phyloP scores from a whole-genome alignment of 164 flowering plant genomes.

The Nelumbo lutea region DNA sequence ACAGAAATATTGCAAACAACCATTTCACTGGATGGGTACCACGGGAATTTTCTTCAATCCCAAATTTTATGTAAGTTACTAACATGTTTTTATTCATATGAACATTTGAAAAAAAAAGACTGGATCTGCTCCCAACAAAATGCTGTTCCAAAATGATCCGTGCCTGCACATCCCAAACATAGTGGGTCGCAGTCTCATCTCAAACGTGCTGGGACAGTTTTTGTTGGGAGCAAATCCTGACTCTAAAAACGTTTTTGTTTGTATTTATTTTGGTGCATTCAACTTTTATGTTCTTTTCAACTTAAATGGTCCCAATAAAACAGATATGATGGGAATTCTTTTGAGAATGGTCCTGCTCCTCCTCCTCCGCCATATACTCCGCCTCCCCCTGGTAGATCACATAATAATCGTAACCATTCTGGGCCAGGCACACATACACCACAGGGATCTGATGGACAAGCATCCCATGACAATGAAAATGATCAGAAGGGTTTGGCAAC shows the following conservation, averaged over 20 bases:
- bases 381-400: slow-evolving; percentile 66
- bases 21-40: slow-evolving; percentile 92
- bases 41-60: slow-evolving; percentile 53
- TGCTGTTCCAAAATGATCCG: no score
- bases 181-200: no score
- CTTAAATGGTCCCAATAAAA: slow-evolving; percentile 11
- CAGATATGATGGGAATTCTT: slow-evolving; percentile 84
- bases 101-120: no score
- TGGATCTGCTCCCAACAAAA: no score
- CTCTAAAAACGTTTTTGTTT: no score
- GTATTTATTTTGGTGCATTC: slow-evolving; percentile 1
- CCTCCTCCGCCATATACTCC: slow-evolving; percentile 79
- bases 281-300: slow-evolving; percentile 11
- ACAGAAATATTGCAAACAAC: slow-evolving; percentile 87
- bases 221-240: no score
- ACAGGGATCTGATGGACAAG: slow-evolving; percentile 24
- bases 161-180: no score
- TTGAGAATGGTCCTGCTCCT: slow-evolving; percentile 85
- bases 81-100: neutral
- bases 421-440: slow-evolving; percentile 30
- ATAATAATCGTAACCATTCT: slow-evolving; percentile 31
- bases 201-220: no score
- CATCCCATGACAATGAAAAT: slow-evolving; percentile 24
- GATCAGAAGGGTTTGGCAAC: slow-evolving; percentile 29
- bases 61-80: slow-evolving; percentile 58